phyloP scores from a whole-genome alignment of 495 filamentous ascomycete genomes.

The Penicillium manginii region DNA sequence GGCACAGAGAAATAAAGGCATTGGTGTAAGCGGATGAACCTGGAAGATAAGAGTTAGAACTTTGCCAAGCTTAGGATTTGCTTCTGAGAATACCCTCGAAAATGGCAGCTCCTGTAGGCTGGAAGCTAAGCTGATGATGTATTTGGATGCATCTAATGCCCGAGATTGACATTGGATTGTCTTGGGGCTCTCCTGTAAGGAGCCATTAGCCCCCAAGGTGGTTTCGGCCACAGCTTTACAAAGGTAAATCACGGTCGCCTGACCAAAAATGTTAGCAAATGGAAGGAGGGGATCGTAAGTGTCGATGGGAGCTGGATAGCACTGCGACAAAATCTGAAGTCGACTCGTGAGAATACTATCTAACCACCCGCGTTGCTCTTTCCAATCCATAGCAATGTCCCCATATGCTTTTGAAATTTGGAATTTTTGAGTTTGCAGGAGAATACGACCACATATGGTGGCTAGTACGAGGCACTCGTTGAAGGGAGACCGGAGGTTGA shows the following conservation, averaged over 20 bases:
- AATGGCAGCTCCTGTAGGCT: slow-evolving; percentile 47
- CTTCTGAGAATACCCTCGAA: slow-evolving; percentile 27
- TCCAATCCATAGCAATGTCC: slow-evolving; percentile 37
- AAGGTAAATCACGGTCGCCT: slow-evolving; percentile 45
- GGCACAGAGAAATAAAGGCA: slow-evolving; percentile 9
- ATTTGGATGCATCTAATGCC: slow-evolving; percentile 24
- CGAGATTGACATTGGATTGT: not conserved
- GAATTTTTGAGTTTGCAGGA: slow-evolving; percentile 47
- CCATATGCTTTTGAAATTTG: slow-evolving; percentile 30
- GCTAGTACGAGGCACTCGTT: slow-evolving; percentile 52
- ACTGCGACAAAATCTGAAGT: slow-evolving; percentile 27
- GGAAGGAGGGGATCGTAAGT: slow-evolving; percentile 47
- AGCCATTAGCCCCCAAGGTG: not conserved
- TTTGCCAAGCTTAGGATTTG: slow-evolving; percentile 5
- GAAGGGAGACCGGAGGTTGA: slow-evolving; percentile 45
- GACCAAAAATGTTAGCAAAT: slow-evolving; percentile 47
- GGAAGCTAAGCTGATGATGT: slow-evolving; percentile 45
- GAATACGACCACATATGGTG: slow-evolving; percentile 51
- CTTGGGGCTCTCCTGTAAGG: slow-evolving; percentile 4
- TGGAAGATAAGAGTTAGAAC: slow-evolving; percentile 21
- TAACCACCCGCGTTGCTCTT: slow-evolving; percentile 50
- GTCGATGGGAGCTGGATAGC: slow-evolving; percentile 24
- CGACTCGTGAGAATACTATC: slow-evolving; percentile 42
- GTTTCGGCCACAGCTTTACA: slow-evolving; percentile 23
- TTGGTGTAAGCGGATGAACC: slow-evolving; percentile 2